phyloP scores from a whole-genome alignment of 164 flowering plant genomes.

The Umbellularia californica region DNA sequence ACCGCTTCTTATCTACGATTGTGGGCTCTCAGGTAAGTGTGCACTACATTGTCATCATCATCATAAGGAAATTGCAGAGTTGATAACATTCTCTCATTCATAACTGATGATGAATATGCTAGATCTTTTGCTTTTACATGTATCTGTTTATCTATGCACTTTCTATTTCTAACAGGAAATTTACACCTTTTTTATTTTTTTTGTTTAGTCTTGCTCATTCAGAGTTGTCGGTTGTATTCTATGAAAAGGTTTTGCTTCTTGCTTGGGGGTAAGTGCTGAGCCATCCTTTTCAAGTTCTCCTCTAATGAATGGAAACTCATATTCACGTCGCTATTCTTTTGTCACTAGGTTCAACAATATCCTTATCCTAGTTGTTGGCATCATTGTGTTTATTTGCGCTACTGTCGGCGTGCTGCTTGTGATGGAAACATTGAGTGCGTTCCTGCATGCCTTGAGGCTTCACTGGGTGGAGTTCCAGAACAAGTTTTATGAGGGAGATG shows the following conservation, averaged over 20 bases:
- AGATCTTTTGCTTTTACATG: not conserved
- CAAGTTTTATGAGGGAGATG: conserved; percentile 98
- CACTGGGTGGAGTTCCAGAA: conserved; percentile 99
- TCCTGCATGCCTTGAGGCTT: conserved; percentile 92
- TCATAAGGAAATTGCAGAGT: not conserved
- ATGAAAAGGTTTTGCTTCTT: conserved; percentile 86
- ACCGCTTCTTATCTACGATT: conserved; percentile 98
- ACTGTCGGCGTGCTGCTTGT: conserved; percentile 93
- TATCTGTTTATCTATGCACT: not conserved
- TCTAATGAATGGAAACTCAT: not conserved
- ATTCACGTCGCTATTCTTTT: not conserved
- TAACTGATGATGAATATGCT: not conserved
- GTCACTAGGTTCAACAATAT: conserved; percentile 75
- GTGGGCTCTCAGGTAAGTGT: conserved; percentile 92
- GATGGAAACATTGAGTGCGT: conserved; percentile 98
- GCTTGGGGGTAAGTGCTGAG: conserved; percentile 78
- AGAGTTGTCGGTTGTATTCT: conserved; percentile 86
- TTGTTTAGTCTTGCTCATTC: conserved; percentile 89
- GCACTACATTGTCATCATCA: not conserved
- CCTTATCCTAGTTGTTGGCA: conserved; percentile 64
- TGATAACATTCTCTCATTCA: not conserved
- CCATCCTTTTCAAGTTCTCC: not conserved
- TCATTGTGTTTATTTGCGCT: conserved; percentile 74
- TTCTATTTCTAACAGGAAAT: not conserved
- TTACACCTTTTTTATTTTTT: not conserved